These are phyloP conservation scores for Trypanosoma vivax DNA, from an alignment of 208 protist genomes.

Conservation along the genomic window DNA sequence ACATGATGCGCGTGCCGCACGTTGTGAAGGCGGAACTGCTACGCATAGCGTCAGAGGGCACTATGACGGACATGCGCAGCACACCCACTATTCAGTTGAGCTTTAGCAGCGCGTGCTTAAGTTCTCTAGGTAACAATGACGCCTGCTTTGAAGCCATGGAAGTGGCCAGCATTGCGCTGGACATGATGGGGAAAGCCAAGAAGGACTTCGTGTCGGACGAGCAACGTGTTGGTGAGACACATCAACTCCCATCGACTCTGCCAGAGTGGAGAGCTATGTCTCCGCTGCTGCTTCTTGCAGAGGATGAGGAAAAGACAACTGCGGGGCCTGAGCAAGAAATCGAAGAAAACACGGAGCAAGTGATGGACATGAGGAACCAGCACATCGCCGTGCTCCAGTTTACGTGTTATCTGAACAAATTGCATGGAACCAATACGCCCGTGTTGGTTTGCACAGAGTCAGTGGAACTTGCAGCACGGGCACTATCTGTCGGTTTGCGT, in stretches of 20 bases:
- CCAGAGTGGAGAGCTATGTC: conserved; percentile 32
- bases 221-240: conserved; percentile 42
- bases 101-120: conserved; percentile 10
- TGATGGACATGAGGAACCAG: conserved; percentile 25
- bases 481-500: conserved; percentile 46
- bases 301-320: conserved; percentile 18
- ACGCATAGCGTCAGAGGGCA: background rate
- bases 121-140: background rate
- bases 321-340: conserved; percentile 37
- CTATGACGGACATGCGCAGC: background rate
- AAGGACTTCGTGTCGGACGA: conserved; percentile 54
- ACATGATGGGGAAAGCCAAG: conserved; percentile 49
- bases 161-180: conserved; percentile 38
- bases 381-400: conserved; percentile 2
- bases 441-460: conserved; percentile 69
- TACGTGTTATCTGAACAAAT: conserved; percentile 7
- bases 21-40: conserved; percentile 37
- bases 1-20: conserved; percentile 74
- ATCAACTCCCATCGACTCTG: conserved; percentile 26
- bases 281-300: conserved; percentile 11
- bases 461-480: conserved; percentile 52
- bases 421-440: background rate
- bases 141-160: conserved; percentile 1
- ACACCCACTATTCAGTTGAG: conserved; percentile 3
- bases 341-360: conserved; percentile 38